Percentiles rank a stretch among this genome's conserved stretches.
Evolutionary conservation across 2,329 filamentous ascomycete species (phyloP).

Genomic region (Aureobasidium pullulans): DNA sequence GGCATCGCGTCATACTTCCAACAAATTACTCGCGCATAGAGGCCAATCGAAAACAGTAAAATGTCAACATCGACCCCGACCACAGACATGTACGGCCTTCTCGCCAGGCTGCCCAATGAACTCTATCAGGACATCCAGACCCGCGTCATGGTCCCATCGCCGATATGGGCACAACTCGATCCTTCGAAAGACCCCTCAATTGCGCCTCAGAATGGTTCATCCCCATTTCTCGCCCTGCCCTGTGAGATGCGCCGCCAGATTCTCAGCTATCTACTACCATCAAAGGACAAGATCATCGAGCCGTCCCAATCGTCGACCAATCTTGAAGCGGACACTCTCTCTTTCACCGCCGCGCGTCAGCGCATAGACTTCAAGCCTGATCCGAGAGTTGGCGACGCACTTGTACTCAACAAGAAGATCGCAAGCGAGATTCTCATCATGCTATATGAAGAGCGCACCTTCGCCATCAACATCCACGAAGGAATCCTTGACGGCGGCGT

Average conservation of each 20-base stretch:
- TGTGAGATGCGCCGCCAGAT: conserved; percentile 11
- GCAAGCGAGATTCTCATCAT: conserved; percentile 17
- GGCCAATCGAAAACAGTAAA: too few species aligned
- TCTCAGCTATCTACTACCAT: conserved; percentile 1
- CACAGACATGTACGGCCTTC: neutral
- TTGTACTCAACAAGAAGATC: conserved; percentile 22
- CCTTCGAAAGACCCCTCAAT: neutral
- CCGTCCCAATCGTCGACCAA: neutral
- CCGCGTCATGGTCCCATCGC: neutral
- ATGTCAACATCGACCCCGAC: neutral
- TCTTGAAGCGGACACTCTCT: neutral
- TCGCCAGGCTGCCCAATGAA: neutral
- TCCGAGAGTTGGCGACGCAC: conserved; percentile 16
- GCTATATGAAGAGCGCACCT: conserved; percentile 23
- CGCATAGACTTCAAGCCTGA: neutral
- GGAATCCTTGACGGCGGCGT: conserved; percentile 24
- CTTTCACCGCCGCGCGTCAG: neutral
- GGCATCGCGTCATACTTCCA: too few species aligned
- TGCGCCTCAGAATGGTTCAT: neutral
- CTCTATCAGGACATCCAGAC: neutral
- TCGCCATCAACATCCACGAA: conserved; percentile 5
- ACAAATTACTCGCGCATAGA: too few species aligned
- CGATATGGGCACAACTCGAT: neutral
- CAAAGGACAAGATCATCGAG: neutral
- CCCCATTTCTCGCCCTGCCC: neutral